Percentiles rank a stretch among this genome's conserved stretches.
Conservation (phyloP, 2,329 filamentous ascomycete genomes). For the Colletotrichum cuscutae region DNA sequence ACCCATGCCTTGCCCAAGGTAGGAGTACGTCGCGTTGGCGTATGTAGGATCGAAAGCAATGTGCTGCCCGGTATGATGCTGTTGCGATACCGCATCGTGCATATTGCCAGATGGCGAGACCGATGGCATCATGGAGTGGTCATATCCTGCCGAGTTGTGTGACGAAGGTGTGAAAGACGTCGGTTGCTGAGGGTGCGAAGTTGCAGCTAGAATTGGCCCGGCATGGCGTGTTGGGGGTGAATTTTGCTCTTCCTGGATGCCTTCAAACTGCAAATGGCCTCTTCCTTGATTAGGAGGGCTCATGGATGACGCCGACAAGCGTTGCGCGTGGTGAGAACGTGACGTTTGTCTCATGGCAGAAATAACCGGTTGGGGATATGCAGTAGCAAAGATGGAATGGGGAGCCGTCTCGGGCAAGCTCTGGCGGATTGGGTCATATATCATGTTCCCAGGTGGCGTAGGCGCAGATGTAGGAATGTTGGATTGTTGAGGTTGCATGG, state of each 20-base stretch:
- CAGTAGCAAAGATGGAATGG: slow-evolving; percentile 57
- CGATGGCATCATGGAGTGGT: slow-evolving; percentile 50
- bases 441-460: slow-evolving; percentile 67
- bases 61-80: slow-evolving; percentile 22
- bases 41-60: slow-evolving; percentile 18
- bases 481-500: slow-evolving; percentile 23
- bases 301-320: slow-evolving; percentile 38
- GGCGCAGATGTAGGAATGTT: slow-evolving; percentile 47
- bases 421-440: slow-evolving; percentile 69
- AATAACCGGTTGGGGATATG: slow-evolving; percentile 60
- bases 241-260: slow-evolving; percentile 43
- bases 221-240: slow-evolving; percentile 42
- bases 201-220: slow-evolving; percentile 39
- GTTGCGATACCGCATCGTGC: slow-evolving; percentile 43
- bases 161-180: slow-evolving; percentile 52
- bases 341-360: slow-evolving; percentile 60
- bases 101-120: slow-evolving; percentile 55
- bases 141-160: slow-evolving; percentile 54
- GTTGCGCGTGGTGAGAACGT: slow-evolving; percentile 41
- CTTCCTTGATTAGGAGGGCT: slow-evolving; percentile 32
- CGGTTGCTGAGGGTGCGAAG: slow-evolving; percentile 23
- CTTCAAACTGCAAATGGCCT: slow-evolving; percentile 42
- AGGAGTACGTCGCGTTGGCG: slow-evolving; percentile 29
- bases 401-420: slow-evolving; percentile 58
- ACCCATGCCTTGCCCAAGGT: slow-evolving; percentile 40